phyloP scores from a whole-genome alignment of 345 rosid genomes.

The Eucalyptus marginata region DNA sequence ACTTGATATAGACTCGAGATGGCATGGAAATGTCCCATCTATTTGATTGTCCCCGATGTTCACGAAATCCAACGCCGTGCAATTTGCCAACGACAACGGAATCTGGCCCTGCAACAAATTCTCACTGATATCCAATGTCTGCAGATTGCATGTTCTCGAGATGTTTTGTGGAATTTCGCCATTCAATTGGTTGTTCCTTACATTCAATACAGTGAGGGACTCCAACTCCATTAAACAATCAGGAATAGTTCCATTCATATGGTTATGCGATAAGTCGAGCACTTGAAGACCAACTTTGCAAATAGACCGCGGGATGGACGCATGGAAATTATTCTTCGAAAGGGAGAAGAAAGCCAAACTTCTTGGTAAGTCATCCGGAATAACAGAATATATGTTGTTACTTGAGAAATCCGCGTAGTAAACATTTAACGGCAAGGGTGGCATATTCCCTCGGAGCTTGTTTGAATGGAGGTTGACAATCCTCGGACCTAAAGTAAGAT shows the following conservation, averaged over 20 bases:
- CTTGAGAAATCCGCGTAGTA: too few relatives aligned
- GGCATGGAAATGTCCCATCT: constrained; percentile 17
- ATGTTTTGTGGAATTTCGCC: accelerated
- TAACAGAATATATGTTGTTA: too few relatives aligned
- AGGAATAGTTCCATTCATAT: too few relatives aligned
- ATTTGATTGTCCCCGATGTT: background rate
- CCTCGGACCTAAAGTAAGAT: accelerated
- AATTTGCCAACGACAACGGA: accelerated
- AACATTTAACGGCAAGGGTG: accelerated
- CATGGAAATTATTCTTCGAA: too few relatives aligned
- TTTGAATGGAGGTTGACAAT: too few relatives aligned
- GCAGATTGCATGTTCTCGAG: accelerated
- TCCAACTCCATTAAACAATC: too few relatives aligned
- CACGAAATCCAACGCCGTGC: accelerated
- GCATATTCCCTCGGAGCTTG: accelerated
- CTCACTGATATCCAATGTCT: too few relatives aligned
- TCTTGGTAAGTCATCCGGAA: accelerated
- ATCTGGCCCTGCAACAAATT: too few relatives aligned
- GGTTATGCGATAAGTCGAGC: too few relatives aligned
- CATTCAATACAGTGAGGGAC: accelerated
- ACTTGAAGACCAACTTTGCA: too few relatives aligned
- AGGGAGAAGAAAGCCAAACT: accelerated
- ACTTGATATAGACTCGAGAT: background rate
- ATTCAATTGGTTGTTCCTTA: too few relatives aligned
- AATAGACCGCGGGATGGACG: accelerated